Evolutionary conservation across 805 yeast species (phyloP).

Genomic region (Maudiozyma barnettii): DNA sequence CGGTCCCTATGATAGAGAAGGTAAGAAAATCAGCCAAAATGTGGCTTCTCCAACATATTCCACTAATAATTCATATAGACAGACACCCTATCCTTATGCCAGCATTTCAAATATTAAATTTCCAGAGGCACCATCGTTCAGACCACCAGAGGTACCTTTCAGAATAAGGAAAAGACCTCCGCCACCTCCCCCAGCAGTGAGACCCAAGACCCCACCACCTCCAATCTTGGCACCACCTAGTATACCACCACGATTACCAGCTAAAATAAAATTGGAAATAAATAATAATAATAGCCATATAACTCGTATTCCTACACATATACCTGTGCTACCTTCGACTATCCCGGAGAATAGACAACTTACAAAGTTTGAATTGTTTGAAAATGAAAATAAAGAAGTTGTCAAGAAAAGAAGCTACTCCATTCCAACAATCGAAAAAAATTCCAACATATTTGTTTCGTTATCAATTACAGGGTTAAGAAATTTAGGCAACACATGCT

Average conservation of each 20-base stretch:
- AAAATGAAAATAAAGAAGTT: not conserved
- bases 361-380: not conserved
- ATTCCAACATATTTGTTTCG: constrained; percentile 32
- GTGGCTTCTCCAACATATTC: not conserved
- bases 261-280: constrained; percentile 1
- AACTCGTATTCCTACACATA: constrained; percentile 10
- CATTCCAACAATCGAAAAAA: constrained; percentile 34
- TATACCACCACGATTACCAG: constrained; percentile 3
- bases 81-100: not conserved
- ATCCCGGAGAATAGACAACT: not conserved
- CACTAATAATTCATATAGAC: not conserved
- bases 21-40: not conserved
- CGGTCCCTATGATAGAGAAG: constrained; percentile 6
- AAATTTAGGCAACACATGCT: constrained; percentile 67
- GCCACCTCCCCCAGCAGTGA: constrained; percentile 22
- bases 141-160: constrained; percentile 20
- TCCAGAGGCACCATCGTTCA: constrained; percentile 11
- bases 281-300: not conserved
- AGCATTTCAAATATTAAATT: not conserved
- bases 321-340: constrained; percentile 7
- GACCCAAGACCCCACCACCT: constrained; percentile 2
- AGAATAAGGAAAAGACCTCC: constrained; percentile 21
- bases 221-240: not conserved
- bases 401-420: constrained; percentile 6
- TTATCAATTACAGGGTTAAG: constrained; percentile 50